These are phyloP conservation scores for Fusarium lyarnte DNA, from an alignment of 2,329 filamentous ascomycete genomes.

Conservation along the genomic window DNA sequence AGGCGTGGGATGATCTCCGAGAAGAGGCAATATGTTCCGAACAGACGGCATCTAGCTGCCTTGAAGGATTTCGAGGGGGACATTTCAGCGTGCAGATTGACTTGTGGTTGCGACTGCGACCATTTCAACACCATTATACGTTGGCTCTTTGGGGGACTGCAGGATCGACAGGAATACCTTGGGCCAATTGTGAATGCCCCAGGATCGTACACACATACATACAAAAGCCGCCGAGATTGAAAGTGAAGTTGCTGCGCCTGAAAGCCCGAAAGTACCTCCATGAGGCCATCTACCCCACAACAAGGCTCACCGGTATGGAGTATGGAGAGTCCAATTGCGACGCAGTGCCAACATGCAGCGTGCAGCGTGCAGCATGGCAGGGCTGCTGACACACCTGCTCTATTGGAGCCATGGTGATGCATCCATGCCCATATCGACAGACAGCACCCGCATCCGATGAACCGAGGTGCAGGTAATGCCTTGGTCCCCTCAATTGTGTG, in stretches of 20 bases:
- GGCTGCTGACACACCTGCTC: constrained; percentile 28
- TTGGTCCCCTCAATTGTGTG: neutral
- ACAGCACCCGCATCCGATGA: constrained; percentile 8
- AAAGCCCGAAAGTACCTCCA: constrained; percentile 11
- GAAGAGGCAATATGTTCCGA: constrained; percentile 25
- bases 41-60: constrained; percentile 10
- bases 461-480: constrained; percentile 12
- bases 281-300: constrained; percentile 37
- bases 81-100: neutral
- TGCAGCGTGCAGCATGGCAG: constrained; percentile 4
- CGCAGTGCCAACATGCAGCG: constrained; percentile 9
- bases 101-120: neutral
- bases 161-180: neutral
- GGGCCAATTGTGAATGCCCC: neutral
- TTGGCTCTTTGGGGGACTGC: neutral
- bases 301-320: constrained; percentile 34
- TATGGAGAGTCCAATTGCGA: constrained; percentile 32
- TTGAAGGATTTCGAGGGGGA: neutral
- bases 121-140: constrained; percentile 2
- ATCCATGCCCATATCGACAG: neutral
- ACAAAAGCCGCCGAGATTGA: constrained; percentile 24
- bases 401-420: constrained; percentile 11
- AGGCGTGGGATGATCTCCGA: constrained; percentile 32
- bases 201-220: neutral
- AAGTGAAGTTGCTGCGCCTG: neutral